Evolutionary conservation across 2,329 filamentous ascomycete species (phyloP), one percentile per base, ranked within the genome.

Genomic region (Emergomyces africanus): DNA sequence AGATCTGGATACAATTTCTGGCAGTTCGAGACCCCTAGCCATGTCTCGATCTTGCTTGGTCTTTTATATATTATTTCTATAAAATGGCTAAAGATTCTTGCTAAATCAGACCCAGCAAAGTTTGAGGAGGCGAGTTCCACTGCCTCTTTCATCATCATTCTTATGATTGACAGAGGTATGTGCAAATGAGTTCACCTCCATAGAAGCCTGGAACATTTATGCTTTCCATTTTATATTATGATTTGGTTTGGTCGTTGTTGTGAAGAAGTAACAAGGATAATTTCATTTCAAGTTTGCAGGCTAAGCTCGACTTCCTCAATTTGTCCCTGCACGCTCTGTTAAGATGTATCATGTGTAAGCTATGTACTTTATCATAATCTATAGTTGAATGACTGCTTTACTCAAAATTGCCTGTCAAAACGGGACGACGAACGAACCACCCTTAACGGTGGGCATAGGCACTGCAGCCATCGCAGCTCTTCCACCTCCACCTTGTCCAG

Each of bases 121-220:
- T 77, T 77, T 77, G 75, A 77, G 74, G 74, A 70, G 72, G 67
- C 67, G 71, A 73, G 70, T 72, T 72, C 65, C 63, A 60, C 61
- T 63, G 61, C 59, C 59, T 60, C 54, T n/a, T 64, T 60, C 58
- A 59, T 62, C 61, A 41, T 54, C 48, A 50, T 33, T n/a, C 28
- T 50, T 5, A 33, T 2, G 8, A 50, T 15, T 33, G 25, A 51
- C 20, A 20, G 25, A 3, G 20, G 18, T 10, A 35, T 35, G 33
- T 35, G 8, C 30, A 35, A 60, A 62, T 75, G 73, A 67, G 66
- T 77, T 74, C 72, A 68, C 71, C 71, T 74, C 74, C 74, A 77
- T 77, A 77, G 73, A 74, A 67, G 58, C 37, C 51, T 49, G 54
- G 57, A 55, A 53, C 59, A 58, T 58, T 28, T 28, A 12, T 48